phyloP scores from a whole-genome alignment of 441 rosid genomes.

The Jatropha podagrica region DNA sequence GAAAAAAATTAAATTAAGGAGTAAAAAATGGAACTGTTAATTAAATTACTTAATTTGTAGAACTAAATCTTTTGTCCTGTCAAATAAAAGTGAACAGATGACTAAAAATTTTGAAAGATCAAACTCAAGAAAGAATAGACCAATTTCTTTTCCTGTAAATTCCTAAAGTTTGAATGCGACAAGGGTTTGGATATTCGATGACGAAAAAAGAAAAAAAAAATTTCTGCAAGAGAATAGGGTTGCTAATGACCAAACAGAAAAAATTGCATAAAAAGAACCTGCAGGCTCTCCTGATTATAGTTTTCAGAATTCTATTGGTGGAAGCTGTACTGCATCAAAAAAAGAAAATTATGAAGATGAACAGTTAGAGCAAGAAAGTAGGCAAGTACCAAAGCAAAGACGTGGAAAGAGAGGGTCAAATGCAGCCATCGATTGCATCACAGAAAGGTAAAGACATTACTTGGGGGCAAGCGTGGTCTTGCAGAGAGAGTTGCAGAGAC shows the following conservation, averaged over 20 bases:
- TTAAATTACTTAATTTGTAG: too few species aligned
- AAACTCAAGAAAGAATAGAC: background rate
- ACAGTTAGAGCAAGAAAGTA: conserved; percentile 8
- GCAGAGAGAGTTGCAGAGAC: conserved; percentile 33
- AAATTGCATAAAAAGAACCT: background rate
- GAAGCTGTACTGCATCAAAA: conserved; percentile 25
- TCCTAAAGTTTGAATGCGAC: too few species aligned
- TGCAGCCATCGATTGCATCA: conserved; percentile 42
- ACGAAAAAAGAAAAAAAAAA: background rate
- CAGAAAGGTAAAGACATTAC: conserved; percentile 46
- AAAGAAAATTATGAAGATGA: conserved; percentile 1
- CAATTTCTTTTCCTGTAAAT: too few species aligned
- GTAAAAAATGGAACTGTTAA: too few species aligned
- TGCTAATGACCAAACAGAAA: background rate
- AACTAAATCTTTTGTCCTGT: too few species aligned
- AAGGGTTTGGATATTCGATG: background rate
- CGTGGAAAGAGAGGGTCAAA: conserved; percentile 27
- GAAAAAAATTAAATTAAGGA: too few species aligned
- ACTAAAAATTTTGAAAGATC: too few species aligned
- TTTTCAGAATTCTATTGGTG: conserved; percentile 23
- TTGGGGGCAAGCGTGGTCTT: conserved; percentile 45
- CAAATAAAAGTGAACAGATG: too few species aligned
- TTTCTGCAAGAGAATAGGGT: background rate
- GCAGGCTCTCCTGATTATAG: conserved; percentile 10
- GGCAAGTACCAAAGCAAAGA: conserved; percentile 38